Evolutionary conservation across 2,329 filamentous ascomycete species (phyloP).

Genomic region (Ophiostoma piceae): DNA sequence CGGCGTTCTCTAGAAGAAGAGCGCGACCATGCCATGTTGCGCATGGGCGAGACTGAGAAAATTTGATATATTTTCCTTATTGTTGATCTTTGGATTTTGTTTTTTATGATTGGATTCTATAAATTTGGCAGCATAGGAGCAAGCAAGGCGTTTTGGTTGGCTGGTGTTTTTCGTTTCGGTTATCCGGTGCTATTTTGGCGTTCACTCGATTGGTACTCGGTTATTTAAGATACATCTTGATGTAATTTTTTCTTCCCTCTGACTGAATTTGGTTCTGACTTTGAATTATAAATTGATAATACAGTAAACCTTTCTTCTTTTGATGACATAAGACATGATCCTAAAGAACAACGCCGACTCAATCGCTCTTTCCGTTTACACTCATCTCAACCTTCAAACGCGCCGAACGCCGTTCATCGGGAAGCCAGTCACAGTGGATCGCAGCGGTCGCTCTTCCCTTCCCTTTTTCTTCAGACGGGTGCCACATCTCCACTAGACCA

Average conservation of each 20-base stretch:
- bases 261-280: not conserved
- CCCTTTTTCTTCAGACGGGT: not conserved
- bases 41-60: not conserved
- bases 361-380: slow-evolving; percentile 24
- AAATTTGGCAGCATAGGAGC: not conserved
- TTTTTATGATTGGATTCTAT: not conserved
- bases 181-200: not conserved
- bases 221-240: not conserved
- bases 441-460: slow-evolving; percentile 9
- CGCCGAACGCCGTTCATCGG: slow-evolving; percentile 19
- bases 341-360: not conserved
- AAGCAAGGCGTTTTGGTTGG: not conserved
- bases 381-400: not conserved
- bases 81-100: not conserved
- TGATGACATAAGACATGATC: not conserved
- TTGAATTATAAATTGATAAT: not conserved
- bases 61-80: not conserved
- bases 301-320: too few relatives aligned
- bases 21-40: not conserved
- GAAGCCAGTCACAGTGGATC: not conserved
- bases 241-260: not conserved
- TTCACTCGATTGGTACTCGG: not conserved
- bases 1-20: not conserved
- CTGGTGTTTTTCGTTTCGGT: not conserved
- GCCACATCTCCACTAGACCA: not conserved